Conservation (phyloP, 805 yeast species). For the Ogataea henricii region DNA sequence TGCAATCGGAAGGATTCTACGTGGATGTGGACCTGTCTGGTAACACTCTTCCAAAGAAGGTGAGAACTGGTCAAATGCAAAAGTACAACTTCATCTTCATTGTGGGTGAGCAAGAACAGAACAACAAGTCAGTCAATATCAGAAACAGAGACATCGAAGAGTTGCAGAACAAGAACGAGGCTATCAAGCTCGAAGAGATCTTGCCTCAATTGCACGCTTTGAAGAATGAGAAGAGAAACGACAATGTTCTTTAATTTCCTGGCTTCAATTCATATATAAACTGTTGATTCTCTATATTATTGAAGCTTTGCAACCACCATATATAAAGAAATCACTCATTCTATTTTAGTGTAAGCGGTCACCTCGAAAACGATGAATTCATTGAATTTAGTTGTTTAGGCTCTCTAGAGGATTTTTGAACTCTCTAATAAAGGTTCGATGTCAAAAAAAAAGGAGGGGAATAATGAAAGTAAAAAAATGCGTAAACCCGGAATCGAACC, state of each 20-base stretch:
- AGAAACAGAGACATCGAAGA: conserved; percentile 95
- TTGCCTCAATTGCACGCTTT: conserved; percentile 66
- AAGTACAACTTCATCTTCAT: conserved; percentile 94
- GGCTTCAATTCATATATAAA: not conserved
- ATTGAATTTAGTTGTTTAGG: no score
- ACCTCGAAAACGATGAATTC: no score
- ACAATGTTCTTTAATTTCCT: conserved; percentile 49
- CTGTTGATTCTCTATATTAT: conserved; percentile 1
- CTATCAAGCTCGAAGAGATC: conserved; percentile 71
- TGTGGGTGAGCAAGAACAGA: conserved; percentile 94
- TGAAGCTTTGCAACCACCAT: not conserved
- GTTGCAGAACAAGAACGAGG: conserved; percentile 90
- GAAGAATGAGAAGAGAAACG: conserved; percentile 73
- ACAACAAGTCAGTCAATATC: conserved; percentile 78
- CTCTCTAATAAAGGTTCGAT: not conserved
- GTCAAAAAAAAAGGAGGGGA: not conserved
- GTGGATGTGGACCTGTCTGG: conserved; percentile 94
- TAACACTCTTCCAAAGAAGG: conserved; percentile 97
- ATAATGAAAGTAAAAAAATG: conserved; percentile 20
- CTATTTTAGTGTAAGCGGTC: not conserved
- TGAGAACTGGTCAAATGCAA: conserved; percentile 92
- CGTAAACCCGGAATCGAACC: conserved; percentile 33
- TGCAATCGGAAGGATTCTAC: conserved; percentile 75
- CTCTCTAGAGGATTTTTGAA: no score
- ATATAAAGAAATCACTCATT: not conserved